Evolutionary conservation across 768 basidiomycete species (phyloP).

Genomic region (Tulasnella sp.): DNA sequence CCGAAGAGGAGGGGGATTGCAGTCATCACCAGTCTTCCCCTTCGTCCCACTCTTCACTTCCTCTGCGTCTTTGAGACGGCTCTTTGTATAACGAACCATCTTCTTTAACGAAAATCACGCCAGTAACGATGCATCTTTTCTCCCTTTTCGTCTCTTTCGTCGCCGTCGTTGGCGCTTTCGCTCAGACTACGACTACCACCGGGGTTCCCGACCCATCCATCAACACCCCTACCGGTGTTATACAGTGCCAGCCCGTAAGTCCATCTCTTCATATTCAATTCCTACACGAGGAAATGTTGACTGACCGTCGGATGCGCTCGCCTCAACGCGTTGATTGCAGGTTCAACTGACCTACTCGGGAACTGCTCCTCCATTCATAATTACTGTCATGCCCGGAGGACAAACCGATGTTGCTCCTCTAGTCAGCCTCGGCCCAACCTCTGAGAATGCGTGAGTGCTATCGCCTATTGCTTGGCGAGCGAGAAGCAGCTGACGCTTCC

Average conservation of each 20-base stretch:
- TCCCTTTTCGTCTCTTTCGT: not conserved
- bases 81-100: not conserved
- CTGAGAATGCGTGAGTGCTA: slow-evolving; percentile 2
- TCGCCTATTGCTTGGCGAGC: too few relatives aligned
- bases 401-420: not conserved
- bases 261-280: not conserved
- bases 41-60: not conserved
- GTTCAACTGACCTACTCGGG: slow-evolving; percentile 27
- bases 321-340: not conserved
- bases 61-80: not conserved
- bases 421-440: not conserved
- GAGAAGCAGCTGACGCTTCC: not conserved
- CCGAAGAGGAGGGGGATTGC: not conserved
- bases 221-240: not conserved
- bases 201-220: not conserved
- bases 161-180: not conserved
- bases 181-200: not conserved
- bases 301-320: not conserved
- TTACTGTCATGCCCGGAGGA: slow-evolving; percentile 8
- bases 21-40: not conserved
- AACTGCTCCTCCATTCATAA: slow-evolving; percentile 28
- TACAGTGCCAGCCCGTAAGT: slow-evolving; percentile 12
- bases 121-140: not conserved
- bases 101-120: not conserved
- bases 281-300: too few relatives aligned